Base-by-base conservation (phyloP, 2,329 filamentous ascomycete genomes). In the Aphanocladium album region DNA sequence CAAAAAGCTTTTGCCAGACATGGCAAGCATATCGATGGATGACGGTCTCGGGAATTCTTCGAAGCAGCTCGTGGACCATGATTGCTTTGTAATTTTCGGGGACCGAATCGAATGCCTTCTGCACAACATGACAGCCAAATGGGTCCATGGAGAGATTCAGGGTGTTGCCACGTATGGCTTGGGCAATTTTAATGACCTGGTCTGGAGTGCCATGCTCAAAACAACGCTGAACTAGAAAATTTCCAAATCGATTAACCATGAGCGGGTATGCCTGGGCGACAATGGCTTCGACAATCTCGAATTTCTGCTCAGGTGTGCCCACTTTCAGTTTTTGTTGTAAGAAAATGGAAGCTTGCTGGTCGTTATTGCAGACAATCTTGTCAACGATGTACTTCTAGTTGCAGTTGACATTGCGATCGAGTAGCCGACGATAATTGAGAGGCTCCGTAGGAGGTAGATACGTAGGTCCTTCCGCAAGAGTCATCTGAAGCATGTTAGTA, bases 331-430 rank as follows among this genome's bases (percentile, higher is more conserved):
- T 99, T 77, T 99, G 95, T 74, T 99, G 95, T 49, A 99, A 81
- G 76, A 99, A 99, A 69, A 99, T 98, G 2, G 95, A 99, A 11
- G 96, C 95, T 76, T 99, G 95, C 75, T 99, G 95, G 71, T 99
- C 95, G 74, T 99, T 98, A 79, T 93, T 97, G 84, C 91, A 96
- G 66, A 99, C 93, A 72, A 99, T 99, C 81, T 98, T 98, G 79
- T 99, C 93, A 60, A 99, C 95, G 68, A 99, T 97, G 73, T 96
- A 97, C 77, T 95, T 96, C 95, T 93, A 99, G 78, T 99, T 96
- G 77, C 93, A 98, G 70, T 90, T 96, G 75, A 96, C 91, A 72
- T 93, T 96, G 70, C 93, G 92, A 71, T 99, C 95, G 51, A 98
- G 85, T 43, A 99, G 83, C 60, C 93, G 92, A 63, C 95, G 92